Conservation (phyloP, 2,329 filamentous ascomycete species). For the Penicillium freii region DNA sequence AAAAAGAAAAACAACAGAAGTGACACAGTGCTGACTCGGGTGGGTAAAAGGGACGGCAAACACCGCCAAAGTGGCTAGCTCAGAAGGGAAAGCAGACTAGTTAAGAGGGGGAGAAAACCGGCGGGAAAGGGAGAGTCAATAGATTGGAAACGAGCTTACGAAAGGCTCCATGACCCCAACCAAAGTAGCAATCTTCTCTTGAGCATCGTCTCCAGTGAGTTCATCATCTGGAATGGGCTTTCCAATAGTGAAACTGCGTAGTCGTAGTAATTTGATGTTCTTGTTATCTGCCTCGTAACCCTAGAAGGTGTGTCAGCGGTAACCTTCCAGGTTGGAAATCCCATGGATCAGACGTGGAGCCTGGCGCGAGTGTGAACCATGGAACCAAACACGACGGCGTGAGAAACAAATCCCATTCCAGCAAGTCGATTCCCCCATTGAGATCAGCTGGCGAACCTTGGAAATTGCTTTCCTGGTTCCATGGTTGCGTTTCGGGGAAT, state of each 20-base stretch:
- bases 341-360: slow-evolving; percentile 18
- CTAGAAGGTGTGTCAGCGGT: slow-evolving; percentile 43
- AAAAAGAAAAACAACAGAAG: not conserved
- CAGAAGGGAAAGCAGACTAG: slow-evolving; percentile 25
- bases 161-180: slow-evolving; percentile 72
- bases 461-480: not conserved
- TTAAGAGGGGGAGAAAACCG: slow-evolving; percentile 22
- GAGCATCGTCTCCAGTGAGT: slow-evolving; percentile 60
- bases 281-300: slow-evolving; percentile 71
- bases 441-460: not conserved
- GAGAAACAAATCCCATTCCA: slow-evolving; percentile 1
- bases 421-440: not conserved
- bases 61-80: slow-evolving; percentile 22
- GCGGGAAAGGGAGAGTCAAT: slow-evolving; percentile 16
- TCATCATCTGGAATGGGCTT: slow-evolving; percentile 65
- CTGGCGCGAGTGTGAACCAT: slow-evolving; percentile 36
- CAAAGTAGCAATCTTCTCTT: slow-evolving; percentile 64
- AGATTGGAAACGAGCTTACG: slow-evolving; percentile 56
- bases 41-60: slow-evolving; percentile 15
- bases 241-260: slow-evolving; percentile 74
- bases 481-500: not conserved
- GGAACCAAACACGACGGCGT: slow-evolving; percentile 38
- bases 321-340: not conserved
- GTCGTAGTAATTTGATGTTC: slow-evolving; percentile 76
- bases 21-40: slow-evolving; percentile 15